Evolutionary conservation across 139 green algal species (phyloP).

Genomic region (Nannochloris sp.): DNA sequence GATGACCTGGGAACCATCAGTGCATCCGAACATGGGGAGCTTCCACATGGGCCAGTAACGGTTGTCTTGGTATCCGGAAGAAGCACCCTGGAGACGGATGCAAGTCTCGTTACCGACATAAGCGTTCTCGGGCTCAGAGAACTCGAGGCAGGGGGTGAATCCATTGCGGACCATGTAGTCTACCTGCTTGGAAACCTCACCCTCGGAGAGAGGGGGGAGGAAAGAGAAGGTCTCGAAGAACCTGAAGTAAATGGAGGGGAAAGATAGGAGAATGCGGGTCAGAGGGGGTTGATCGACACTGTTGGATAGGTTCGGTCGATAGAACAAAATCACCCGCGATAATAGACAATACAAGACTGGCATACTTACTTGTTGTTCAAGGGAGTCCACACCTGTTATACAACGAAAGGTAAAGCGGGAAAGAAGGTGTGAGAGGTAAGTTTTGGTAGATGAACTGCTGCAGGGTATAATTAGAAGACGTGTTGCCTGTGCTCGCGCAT

Average conservation of each 20-base stretch:
- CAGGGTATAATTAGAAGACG: no score
- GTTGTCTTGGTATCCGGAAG: slow-evolving; percentile 65
- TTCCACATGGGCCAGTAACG: slow-evolving; percentile 99
- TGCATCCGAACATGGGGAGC: slow-evolving; percentile 99
- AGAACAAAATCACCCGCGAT: neutral
- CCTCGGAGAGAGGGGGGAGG: slow-evolving; percentile 88
- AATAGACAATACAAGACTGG: neutral
- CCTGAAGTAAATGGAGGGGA: slow-evolving; percentile 35
- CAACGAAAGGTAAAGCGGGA: neutral
- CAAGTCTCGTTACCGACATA: slow-evolving; percentile 56
- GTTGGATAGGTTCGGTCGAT: neutral
- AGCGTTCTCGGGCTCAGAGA: slow-evolving; percentile 64
- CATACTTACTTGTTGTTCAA: slow-evolving; percentile 46
- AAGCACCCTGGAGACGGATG: slow-evolving; percentile 52
- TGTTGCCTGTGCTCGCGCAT: neutral
- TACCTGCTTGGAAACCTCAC: slow-evolving; percentile 89
- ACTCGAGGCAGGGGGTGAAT: slow-evolving; percentile 88
- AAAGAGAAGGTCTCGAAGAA: slow-evolving; percentile 99
- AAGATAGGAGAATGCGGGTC: neutral
- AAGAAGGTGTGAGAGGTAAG: neutral
- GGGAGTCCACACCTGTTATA: slow-evolving; percentile 35
- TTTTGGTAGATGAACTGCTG: neutral
- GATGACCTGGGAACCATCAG: slow-evolving; percentile 83
- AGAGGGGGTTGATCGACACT: neutral
- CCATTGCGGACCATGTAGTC: slow-evolving; percentile 92